Conservation (phyloP, 257 asterid genomes). For the Marsdenia floribunda region DNA sequence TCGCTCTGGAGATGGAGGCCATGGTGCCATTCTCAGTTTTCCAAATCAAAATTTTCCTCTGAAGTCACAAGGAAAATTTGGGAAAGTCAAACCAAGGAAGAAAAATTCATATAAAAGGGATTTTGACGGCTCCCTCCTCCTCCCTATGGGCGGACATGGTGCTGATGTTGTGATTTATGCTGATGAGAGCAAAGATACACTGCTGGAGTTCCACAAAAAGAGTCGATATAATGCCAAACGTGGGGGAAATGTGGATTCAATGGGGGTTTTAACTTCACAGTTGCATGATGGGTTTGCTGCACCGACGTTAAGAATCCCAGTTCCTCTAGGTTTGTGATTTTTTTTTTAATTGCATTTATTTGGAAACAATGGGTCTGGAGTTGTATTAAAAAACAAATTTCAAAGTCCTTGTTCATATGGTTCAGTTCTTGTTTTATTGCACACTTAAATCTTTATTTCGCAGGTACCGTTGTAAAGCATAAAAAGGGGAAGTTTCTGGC, state of each 20-base stretch:
- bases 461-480: conserved; percentile 89
- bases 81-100: conserved; percentile 53
- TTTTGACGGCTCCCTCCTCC: conserved; percentile 85
- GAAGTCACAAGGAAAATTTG: conserved; percentile 45
- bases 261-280: conserved; percentile 83
- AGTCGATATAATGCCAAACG: conserved; percentile 70
- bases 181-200: conserved; percentile 71
- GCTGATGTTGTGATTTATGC: conserved; percentile 82
- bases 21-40: conserved; percentile 64
- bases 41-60: conserved; percentile 50
- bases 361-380: not conserved
- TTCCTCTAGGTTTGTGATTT: conserved; percentile 63
- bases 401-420: not conserved
- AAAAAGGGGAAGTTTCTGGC: conserved; percentile 91
- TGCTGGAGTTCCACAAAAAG: conserved; percentile 73
- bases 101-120: conserved; percentile 62
- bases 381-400: not conserved
- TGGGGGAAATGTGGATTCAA: conserved; percentile 90
- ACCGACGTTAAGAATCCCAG: conserved; percentile 73
- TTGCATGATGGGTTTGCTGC: conserved; percentile 62
- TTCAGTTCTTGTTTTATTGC: not conserved
- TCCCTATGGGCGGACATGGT: conserved; percentile 88
- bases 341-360: not conserved
- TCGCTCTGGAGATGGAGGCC: conserved; percentile 96
- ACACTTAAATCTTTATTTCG: conserved; percentile 8